Conservation (phyloP, 495 filamentous ascomycete genomes). For the Friedmanniomyces endolithicus region DNA sequence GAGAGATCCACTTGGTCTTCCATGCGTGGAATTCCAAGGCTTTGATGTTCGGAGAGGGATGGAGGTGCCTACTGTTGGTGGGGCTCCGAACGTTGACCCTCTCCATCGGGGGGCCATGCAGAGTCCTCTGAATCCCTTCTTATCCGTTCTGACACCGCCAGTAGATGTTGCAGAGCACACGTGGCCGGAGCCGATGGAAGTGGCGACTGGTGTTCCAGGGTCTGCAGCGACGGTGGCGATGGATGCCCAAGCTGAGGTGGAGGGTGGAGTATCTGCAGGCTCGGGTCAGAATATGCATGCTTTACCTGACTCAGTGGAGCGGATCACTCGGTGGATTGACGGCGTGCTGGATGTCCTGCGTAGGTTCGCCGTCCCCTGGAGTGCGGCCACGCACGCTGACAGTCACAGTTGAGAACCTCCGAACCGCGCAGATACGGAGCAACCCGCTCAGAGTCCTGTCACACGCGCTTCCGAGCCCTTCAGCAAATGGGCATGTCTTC, state of each 20-base stretch:
- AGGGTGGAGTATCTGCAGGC: no score
- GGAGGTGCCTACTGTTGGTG: not conserved
- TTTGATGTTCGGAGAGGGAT: not conserved
- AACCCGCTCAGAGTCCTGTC: constrained; percentile 46
- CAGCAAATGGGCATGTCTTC: constrained; percentile 40
- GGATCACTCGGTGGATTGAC: not conserved
- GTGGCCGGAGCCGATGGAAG: constrained; percentile 23
- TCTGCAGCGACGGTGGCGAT: not conserved
- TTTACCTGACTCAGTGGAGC: not conserved
- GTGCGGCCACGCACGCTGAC: not conserved
- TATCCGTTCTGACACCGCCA: constrained; percentile 27
- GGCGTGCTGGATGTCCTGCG: constrained; percentile 5
- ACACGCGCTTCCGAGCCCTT: constrained; percentile 50
- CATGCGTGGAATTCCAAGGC: no score
- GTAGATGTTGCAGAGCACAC: constrained; percentile 20
- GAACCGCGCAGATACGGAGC: not conserved
- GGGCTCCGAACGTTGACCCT: not conserved
- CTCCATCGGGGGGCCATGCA: constrained; percentile 5
- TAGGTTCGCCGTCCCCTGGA: not conserved
- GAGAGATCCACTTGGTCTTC: no score
- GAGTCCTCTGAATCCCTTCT: constrained; percentile 7
- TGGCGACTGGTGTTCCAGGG: constrained; percentile 17
- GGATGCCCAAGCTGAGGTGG: no score
- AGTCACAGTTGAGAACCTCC: constrained; percentile 6
- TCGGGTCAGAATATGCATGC: not conserved